These are phyloP conservation scores for Beauveria caledonica DNA, from an alignment of 2,329 filamentous ascomycete genomes.

Conservation along the genomic window DNA sequence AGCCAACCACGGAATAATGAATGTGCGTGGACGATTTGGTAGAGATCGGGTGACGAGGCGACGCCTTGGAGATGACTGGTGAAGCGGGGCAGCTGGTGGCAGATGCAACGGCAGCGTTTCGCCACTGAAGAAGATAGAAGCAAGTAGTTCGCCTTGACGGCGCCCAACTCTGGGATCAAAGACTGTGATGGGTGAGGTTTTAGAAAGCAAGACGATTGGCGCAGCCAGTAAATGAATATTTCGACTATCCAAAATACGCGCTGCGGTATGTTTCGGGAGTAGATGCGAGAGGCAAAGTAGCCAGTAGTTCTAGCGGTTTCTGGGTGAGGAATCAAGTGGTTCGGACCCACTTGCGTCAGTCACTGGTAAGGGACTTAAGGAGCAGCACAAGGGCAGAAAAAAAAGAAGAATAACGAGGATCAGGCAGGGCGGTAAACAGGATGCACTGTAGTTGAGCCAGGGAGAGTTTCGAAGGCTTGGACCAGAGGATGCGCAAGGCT, in stretches of 20 bases:
- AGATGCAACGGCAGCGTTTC: neutral
- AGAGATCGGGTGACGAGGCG: neutral
- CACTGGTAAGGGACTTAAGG: neutral
- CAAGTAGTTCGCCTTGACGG: neutral
- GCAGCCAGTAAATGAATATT: neutral
- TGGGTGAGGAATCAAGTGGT: constrained; percentile 2
- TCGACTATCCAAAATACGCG: neutral
- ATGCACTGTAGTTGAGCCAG: constrained; percentile 5
- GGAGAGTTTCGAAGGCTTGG: neutral
- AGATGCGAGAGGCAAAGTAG: constrained; percentile 9
- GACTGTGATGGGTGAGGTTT: neutral
- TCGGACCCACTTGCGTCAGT: constrained; percentile 2
- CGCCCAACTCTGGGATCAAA: constrained; percentile 2
- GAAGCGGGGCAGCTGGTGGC: constrained; percentile 5
- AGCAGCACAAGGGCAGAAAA: neutral
- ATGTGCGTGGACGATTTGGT: neutral
- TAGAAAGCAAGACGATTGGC: neutral
- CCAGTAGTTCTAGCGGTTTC: constrained; percentile 1
- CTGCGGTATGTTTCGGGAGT: neutral
- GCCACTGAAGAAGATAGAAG: neutral
- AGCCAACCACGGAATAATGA: neutral
- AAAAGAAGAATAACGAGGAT: neutral
- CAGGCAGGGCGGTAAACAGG: neutral
- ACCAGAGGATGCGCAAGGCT: neutral
- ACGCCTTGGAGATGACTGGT: constrained; percentile 8